These are phyloP conservation scores for Globomyces sp. DNA, from an alignment of 371 early-diverging fungal genomes.

Conservation along the genomic window DNA sequence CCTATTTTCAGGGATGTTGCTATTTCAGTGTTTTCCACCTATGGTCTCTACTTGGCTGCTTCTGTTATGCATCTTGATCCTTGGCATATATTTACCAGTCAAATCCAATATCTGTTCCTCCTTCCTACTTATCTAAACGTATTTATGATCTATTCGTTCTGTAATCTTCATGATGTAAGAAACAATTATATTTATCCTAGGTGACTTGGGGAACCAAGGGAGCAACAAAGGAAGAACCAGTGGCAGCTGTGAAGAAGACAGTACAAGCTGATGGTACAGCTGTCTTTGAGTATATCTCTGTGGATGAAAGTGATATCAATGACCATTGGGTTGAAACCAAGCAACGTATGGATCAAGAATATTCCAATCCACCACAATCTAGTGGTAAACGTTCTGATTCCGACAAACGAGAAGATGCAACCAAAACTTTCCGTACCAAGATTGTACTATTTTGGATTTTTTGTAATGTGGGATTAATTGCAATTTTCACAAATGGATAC, in stretches of 20 bases:
- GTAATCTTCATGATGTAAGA: slow-evolving; percentile 63
- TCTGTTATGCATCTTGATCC: slow-evolving; percentile 80
- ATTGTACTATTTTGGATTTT: slow-evolving; percentile 82
- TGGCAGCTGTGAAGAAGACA: slow-evolving; percentile 23
- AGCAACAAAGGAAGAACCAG: slow-evolving; percentile 29
- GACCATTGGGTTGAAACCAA: slow-evolving; percentile 21
- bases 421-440: slow-evolving; percentile 78
- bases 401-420: slow-evolving; percentile 82
- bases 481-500: slow-evolving; percentile 41
- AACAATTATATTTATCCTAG: slow-evolving; percentile 49
- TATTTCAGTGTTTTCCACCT: slow-evolving; percentile 74
- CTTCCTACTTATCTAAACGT: slow-evolving; percentile 71
- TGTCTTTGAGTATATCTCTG: slow-evolving; percentile 59
- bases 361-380: slow-evolving; percentile 22
- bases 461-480: slow-evolving; percentile 72
- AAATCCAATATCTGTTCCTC: slow-evolving; percentile 74
- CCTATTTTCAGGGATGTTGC: slow-evolving; percentile 71
- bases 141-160: slow-evolving; percentile 82
- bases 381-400: slow-evolving; percentile 55
- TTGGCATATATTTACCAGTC: slow-evolving; percentile 83
- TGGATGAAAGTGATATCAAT: slow-evolving; percentile 72
- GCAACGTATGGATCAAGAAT: slow-evolving; percentile 23
- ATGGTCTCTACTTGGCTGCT: slow-evolving; percentile 76
- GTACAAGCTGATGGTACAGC: slow-evolving; percentile 34
- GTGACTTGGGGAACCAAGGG: slow-evolving; percentile 90